These are phyloP conservation scores for Coffea humblotiana DNA, from an alignment of 305 asterid species.

Conservation along the genomic window DNA sequence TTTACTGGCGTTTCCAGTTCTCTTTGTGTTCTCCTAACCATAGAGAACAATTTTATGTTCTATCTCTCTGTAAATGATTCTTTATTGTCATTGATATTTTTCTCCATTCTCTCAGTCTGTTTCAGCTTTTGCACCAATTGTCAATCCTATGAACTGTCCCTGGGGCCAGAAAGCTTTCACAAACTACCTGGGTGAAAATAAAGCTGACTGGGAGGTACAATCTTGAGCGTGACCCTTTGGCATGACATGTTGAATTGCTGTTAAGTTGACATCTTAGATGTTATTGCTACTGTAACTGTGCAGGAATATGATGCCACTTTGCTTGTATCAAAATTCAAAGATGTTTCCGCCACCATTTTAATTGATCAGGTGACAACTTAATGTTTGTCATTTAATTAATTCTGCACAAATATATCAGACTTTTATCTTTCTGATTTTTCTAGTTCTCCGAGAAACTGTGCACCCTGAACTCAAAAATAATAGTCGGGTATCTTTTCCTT, in stretches of 20 bases:
- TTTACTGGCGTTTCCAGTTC: neutral
- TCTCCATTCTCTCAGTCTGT: constrained; percentile 58
- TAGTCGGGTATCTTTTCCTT: neutral
- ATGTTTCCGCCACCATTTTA: constrained; percentile 74
- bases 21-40: neutral
- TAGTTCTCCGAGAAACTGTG: neutral
- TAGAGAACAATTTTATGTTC: neutral
- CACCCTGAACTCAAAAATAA: neutral
- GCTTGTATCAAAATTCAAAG: constrained; percentile 60
- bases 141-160: constrained; percentile 78
- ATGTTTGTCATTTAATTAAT: neutral
- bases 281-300: constrained; percentile 19
- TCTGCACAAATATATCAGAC: neutral
- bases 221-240: constrained; percentile 7
- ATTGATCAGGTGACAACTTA: constrained; percentile 76
- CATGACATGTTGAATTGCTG: constrained; percentile 9
- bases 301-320: constrained; percentile 94
- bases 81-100: neutral
- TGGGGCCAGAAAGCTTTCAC: constrained; percentile 99
- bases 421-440: neutral
- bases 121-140: constrained; percentile 88
- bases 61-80: neutral
- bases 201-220: constrained; percentile 90
- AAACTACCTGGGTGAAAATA: constrained; percentile 81
- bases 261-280: constrained; percentile 10